Base-by-base conservation (phyloP, 495 filamentous ascomycete species). In the Podospora anserina region DNA sequence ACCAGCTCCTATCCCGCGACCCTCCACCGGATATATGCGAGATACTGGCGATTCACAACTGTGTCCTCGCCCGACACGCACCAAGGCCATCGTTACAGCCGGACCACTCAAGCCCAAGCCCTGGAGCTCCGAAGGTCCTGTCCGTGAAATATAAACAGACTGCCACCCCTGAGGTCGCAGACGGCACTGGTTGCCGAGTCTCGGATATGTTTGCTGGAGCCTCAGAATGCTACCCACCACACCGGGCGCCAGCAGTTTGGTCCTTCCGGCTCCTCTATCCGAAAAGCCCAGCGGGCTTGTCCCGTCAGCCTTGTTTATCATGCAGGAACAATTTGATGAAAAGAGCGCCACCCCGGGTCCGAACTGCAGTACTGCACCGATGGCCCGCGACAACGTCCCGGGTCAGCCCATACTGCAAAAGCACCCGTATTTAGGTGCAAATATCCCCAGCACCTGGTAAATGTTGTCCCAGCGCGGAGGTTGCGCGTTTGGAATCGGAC, bases 301-400 rank as follows among this genome's bases (percentile, higher is more conserved):
- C 16, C 32, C 30, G 5, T 44, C n/a, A 49, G 28, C 32, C 19
- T 65, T 34, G 32, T 70, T 62, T 66, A 70, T 18, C 27, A 66
- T 73, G 70, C 69, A 76, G 69, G 69, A 67, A 70, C 69, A 64
- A 26, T 64, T 71, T 71, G 63, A 72, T 68, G 70, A 70, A 72
- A 32, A 68, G 64, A 66, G 67, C 69, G 63, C 71, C 67, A 69
- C 67, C 73, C 71, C 32, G 73, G 73, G 71, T 44, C 71, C 71
- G 71, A 73, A 56, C 58, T 49, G 39, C 39, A 49, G 9, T 3
- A 49, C 39, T 16, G 39, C 39, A 49, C 39, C 39, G 15, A 49
- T 49, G 65, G 65, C 59, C 61, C 44, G 53, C 56, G 54, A 67
- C 27, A n/a, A 20, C 64, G 39, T 19, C 13, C 55, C 54, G 55